Percentiles rank a stretch among this genome's conserved stretches.
Evolutionary conservation across 495 filamentous ascomycete species (phyloP).

Genomic region (Penicillium ochrochloron): DNA sequence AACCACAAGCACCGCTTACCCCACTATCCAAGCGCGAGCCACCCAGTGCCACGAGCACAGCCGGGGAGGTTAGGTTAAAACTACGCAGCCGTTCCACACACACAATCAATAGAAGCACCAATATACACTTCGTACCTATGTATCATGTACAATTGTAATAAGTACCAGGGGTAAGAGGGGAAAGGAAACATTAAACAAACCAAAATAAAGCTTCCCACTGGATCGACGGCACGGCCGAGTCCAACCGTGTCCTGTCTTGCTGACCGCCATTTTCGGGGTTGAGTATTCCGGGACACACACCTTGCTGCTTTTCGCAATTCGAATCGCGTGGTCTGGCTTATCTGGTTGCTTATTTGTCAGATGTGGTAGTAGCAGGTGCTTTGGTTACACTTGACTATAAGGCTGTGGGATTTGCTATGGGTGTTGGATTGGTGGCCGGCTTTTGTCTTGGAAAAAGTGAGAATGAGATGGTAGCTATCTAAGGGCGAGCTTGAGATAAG

Average conservation of each 20-base stretch:
- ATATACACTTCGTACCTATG: neutral
- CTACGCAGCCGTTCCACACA: neutral
- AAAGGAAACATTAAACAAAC: neutral
- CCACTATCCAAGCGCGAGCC: slow-evolving; percentile 17
- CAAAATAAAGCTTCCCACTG: slow-evolving; percentile 16
- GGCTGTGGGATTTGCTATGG: neutral
- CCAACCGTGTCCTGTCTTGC: slow-evolving; percentile 12
- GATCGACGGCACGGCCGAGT: slow-evolving; percentile 5
- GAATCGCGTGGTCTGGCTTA: neutral
- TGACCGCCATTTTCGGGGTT: slow-evolving; percentile 26
- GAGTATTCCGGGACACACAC: neutral
- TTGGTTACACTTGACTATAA: neutral
- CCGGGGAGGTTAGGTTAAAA: neutral
- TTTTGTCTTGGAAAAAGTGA: neutral
- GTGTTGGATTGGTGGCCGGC: too few species aligned
- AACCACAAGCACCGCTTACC: neutral
- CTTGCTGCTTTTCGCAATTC: neutral
- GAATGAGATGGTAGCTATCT: too few species aligned
- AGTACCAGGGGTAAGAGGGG: neutral
- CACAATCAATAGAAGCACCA: neutral
- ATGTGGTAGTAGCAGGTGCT: neutral
- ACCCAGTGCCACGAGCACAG: slow-evolving; percentile 17
- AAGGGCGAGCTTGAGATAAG: slow-evolving; percentile 17
- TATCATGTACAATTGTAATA: neutral
- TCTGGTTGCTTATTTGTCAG: neutral